Percentiles rank a stretch among this genome's conserved stretches.
phyloP scores from a whole-genome alignment of 352 stramenopile species.

The Globisporangium mamillatum region DNA sequence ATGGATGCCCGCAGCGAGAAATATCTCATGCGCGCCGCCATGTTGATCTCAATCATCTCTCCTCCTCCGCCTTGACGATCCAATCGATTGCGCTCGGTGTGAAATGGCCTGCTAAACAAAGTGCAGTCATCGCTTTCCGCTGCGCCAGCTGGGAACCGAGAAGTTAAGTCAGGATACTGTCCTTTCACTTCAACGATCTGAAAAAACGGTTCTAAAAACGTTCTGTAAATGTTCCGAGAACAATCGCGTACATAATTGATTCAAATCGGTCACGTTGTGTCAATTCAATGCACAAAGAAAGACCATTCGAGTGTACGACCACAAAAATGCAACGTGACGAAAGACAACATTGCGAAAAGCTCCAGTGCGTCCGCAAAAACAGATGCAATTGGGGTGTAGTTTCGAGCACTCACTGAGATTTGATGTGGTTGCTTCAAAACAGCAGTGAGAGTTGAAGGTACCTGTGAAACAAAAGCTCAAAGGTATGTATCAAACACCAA shows the following conservation, averaged over 20 bases:
- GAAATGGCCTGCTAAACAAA: constrained; percentile 6
- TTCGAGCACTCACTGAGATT: background rate
- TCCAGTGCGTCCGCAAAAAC: background rate
- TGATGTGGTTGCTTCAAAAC: background rate
- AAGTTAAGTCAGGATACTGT: constrained; percentile 1
- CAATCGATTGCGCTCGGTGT: background rate
- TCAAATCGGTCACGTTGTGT: background rate
- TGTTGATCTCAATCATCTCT: background rate
- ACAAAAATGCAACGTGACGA: constrained; percentile 4
- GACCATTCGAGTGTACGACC: background rate
- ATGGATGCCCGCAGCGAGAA: constrained; percentile 2
- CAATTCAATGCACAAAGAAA: background rate
- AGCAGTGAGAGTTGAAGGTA: background rate
- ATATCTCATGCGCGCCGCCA: background rate
- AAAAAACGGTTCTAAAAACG: background rate
- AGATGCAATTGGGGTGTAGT: background rate
- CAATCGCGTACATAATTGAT: background rate
- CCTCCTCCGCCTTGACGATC: background rate
- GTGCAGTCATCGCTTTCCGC: background rate
- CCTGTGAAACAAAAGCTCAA: background rate
- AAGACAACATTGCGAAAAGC: background rate
- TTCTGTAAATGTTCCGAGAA: background rate
- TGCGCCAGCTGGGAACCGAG: background rate
- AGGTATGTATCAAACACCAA: background rate
- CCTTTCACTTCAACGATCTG: constrained; percentile 2